Evolutionary conservation across 2,329 filamentous ascomycete genomes (phyloP).

Genomic region (Colletotrichum sp.): DNA sequence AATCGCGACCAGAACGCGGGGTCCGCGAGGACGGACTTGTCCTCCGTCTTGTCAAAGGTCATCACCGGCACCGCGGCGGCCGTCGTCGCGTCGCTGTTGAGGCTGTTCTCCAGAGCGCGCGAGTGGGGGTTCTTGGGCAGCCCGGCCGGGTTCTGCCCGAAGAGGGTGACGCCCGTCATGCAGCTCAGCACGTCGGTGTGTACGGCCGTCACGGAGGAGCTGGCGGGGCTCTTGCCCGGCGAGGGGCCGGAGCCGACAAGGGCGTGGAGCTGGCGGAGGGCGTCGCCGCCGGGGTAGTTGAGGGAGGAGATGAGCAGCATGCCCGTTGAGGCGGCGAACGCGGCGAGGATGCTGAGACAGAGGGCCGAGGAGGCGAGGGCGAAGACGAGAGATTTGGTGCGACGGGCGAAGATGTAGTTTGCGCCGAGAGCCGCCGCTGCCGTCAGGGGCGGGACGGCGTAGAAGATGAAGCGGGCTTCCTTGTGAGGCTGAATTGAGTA

Average conservation of each 20-base stretch:
- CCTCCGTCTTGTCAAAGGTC: constrained; percentile 69
- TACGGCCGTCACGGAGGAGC: constrained; percentile 44
- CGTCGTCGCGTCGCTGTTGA: constrained; percentile 19
- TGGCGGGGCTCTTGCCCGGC: constrained; percentile 14
- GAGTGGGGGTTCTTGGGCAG: constrained; percentile 37
- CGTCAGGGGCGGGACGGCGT: constrained; percentile 81
- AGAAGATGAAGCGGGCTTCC: constrained; percentile 94
- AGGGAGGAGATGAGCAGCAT: constrained; percentile 83
- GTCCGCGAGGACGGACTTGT: constrained; percentile 44
- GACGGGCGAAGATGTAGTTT: constrained; percentile 70
- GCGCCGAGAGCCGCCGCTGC: constrained; percentile 78
- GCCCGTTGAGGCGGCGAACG: constrained; percentile 64
- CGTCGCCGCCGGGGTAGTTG: constrained; percentile 93
- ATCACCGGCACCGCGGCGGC: constrained; percentile 29
- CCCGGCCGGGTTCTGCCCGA: constrained; percentile 55
- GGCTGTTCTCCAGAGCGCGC: constrained; percentile 21
- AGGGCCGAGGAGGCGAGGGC: constrained; percentile 58
- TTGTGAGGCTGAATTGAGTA: constrained; percentile 95
- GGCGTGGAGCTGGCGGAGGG: constrained; percentile 62
- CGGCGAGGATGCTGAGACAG: constrained; percentile 62
- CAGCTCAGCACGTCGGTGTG: constrained; percentile 70
- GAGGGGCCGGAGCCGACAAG: constrained; percentile 35
- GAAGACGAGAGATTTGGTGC: constrained; percentile 65
- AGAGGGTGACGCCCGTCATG: constrained; percentile 75
- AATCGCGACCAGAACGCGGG: constrained; percentile 67